Evolutionary conservation across 331 rosid genomes (phyloP).

Genomic region (Malus hybrid): DNA sequence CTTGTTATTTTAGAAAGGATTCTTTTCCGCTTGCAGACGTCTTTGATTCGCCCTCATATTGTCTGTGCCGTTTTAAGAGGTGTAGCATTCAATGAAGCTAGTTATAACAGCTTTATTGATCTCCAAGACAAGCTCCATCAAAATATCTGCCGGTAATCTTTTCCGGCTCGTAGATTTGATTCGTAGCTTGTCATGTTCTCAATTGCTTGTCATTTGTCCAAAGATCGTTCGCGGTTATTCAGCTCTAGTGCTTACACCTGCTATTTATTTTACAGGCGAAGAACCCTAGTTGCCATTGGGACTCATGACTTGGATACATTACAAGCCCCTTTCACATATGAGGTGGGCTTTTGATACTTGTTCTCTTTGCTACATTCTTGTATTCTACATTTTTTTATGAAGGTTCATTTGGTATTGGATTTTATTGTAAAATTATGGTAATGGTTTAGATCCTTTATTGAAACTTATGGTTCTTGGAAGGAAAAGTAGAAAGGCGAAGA

Average conservation of each 20-base stretch:
- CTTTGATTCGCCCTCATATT: conserved; percentile 61
- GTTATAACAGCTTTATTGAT: conserved; percentile 89
- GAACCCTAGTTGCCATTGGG: conserved; percentile 96
- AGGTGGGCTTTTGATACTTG: conserved; percentile 43
- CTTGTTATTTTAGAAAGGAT: neutral
- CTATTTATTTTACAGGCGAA: conserved; percentile 42
- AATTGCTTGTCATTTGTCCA: neutral
- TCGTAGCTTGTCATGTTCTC: neutral
- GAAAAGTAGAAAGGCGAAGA: neutral
- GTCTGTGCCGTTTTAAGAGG: conserved; percentile 93
- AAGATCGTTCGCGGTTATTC: conserved; percentile 7
- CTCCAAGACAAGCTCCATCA: conserved; percentile 99
- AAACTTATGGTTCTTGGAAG: neutral
- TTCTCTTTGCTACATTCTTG: neutral
- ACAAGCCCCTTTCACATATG: conserved; percentile 82
- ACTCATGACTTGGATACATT: conserved; percentile 91
- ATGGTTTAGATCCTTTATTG: neutral
- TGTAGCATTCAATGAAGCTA: conserved; percentile 56
- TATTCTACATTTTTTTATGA: neutral
- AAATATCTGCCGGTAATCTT: conserved; percentile 81
- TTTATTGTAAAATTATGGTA: neutral
- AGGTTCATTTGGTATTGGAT: neutral
- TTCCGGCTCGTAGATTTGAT: conserved; percentile 5
- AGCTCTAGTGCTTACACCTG: conserved; percentile 5
- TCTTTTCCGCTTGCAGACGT: conserved; percentile 42